phyloP scores from a whole-genome alignment of 2,329 filamentous ascomycete genomes.

The Paraphaeosphaeria minitans region DNA sequence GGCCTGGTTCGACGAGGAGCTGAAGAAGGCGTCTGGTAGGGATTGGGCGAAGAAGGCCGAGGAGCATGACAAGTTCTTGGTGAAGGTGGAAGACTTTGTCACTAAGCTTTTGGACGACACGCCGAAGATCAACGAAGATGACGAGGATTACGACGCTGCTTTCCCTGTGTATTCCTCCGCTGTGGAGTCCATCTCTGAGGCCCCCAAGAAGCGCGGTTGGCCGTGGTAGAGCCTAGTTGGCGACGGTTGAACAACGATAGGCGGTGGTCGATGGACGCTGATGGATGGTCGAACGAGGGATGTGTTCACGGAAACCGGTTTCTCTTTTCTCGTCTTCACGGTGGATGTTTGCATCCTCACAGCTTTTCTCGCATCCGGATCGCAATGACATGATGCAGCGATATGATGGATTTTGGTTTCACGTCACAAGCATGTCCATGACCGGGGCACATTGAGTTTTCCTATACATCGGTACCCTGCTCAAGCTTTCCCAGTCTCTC shows the following conservation, averaged over 20 bases:
- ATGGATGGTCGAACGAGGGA: too few relatives aligned
- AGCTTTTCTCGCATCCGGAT: background rate
- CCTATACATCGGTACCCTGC: background rate
- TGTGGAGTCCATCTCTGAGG: background rate
- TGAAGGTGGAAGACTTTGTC: background rate
- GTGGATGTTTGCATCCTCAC: background rate
- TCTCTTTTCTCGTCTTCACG: background rate
- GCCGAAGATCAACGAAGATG: background rate
- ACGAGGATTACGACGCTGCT: background rate
- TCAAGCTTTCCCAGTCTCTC: background rate
- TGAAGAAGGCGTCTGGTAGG: background rate
- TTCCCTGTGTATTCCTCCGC: background rate
- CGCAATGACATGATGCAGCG: background rate
- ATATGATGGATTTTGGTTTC: background rate
- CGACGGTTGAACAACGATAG: background rate
- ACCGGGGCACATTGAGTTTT: background rate
- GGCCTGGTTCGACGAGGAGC: background rate
- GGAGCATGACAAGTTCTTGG: background rate
- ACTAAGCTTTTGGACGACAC: background rate
- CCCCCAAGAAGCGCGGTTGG: background rate
- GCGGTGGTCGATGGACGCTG: background rate
- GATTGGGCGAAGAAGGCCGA: background rate
- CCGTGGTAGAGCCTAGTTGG: background rate
- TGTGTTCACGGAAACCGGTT: background rate
- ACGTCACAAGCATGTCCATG: background rate